Conservation (phyloP, 2,329 filamentous ascomycete genomes). For the Fusarium floridanum region DNA sequence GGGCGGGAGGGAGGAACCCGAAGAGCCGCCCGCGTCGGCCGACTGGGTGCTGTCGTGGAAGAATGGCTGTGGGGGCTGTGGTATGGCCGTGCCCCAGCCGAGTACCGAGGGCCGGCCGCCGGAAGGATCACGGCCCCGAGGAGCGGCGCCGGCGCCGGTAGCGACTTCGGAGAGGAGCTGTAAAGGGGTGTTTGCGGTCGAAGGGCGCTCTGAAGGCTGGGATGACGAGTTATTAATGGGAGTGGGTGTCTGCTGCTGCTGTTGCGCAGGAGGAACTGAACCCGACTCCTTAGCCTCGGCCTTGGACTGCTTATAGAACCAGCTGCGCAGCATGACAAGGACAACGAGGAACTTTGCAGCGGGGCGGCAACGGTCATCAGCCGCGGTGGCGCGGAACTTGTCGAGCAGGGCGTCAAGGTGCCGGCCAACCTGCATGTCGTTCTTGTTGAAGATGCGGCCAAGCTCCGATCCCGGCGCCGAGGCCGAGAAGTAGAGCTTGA, state of each 20-base stretch:
- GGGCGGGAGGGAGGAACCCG: too few relatives aligned
- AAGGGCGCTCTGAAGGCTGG: slow-evolving; percentile 33
- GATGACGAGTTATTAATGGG: slow-evolving; percentile 25
- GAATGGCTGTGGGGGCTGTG: slow-evolving; percentile 51
- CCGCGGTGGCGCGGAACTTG: slow-evolving; percentile 74
- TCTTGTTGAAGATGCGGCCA: slow-evolving; percentile 76
- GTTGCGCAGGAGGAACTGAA: slow-evolving; percentile 13
- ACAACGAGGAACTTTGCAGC: slow-evolving; percentile 79
- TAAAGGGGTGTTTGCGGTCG: slow-evolving; percentile 64
- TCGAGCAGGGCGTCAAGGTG: slow-evolving; percentile 79
- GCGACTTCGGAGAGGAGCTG: slow-evolving; percentile 70
- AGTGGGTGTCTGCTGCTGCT: slow-evolving; percentile 26
- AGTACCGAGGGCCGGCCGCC: slow-evolving; percentile 33
- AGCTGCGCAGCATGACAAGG: slow-evolving; percentile 76
- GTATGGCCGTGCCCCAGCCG: slow-evolving; percentile 38
- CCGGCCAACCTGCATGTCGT: slow-evolving; percentile 73
- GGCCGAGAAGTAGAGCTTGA: slow-evolving; percentile 80
- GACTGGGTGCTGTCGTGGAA: slow-evolving; percentile 51
- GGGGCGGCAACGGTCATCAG: slow-evolving; percentile 73
- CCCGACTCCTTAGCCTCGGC: slow-evolving; percentile 33
- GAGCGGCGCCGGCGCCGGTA: slow-evolving; percentile 50
- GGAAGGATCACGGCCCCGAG: slow-evolving; percentile 27
- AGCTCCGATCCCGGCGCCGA: slow-evolving; percentile 74
- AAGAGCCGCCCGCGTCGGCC: too few relatives aligned
- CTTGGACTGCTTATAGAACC: slow-evolving; percentile 71